phyloP scores from a whole-genome alignment of 202 grass and related monocot species.

The Setaria italica region DNA sequence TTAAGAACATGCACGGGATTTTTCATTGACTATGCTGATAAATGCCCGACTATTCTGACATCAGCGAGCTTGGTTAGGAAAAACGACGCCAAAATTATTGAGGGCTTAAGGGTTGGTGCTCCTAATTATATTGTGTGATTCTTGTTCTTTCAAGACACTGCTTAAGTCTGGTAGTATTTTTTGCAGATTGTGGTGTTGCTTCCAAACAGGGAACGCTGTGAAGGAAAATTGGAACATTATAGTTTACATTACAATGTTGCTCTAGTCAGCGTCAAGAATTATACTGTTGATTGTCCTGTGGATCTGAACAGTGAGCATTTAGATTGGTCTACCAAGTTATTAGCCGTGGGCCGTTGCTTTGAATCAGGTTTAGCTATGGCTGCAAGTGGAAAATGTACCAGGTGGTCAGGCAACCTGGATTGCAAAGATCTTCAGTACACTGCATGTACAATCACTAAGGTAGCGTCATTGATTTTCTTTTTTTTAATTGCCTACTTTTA shows the following conservation, averaged over 20 bases:
- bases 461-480: too few relatives aligned
- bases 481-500: too few relatives aligned
- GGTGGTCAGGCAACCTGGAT: too few relatives aligned
- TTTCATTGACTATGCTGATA: slow-evolving; percentile 16
- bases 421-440: too few relatives aligned
- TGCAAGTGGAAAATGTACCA: too few relatives aligned
- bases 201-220: neutral
- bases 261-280: slow-evolving; percentile 10
- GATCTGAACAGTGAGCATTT: neutral
- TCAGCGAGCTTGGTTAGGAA: slow-evolving; percentile 5
- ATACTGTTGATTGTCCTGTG: neutral
- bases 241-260: slow-evolving; percentile 38
- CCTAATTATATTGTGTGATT: neutral
- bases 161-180: neutral
- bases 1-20: neutral
- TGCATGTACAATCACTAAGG: too few relatives aligned
- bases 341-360: too few relatives aligned
- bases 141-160: neutral
- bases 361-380: too few relatives aligned
- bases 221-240: slow-evolving; percentile 11
- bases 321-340: too few relatives aligned
- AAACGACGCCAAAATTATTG: neutral
- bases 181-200: slow-evolving; percentile 27
- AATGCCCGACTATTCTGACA: neutral
- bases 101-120: slow-evolving; percentile 27